Evolutionary conservation across 257 asterid species (phyloP), one percentile per base, ranked within the genome.

Genomic region (Voacanga thouarsii): DNA sequence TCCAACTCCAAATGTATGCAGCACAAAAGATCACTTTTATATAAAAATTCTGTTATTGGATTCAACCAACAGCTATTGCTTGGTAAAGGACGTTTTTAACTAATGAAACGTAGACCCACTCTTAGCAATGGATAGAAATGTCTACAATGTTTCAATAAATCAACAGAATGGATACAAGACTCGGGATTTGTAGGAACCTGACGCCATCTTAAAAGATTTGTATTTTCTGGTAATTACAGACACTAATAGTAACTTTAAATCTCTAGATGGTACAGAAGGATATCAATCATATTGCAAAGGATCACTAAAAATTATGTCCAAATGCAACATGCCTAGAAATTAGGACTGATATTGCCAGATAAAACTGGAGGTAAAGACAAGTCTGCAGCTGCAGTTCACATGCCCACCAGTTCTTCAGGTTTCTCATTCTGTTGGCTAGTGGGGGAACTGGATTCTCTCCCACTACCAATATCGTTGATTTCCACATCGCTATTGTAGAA

Each of bases 251-350:
- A 53, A 53, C 21, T 53, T 15, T n/a, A 37, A 24, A 79, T 41
- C 69, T 44, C 56, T 21, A 76, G 57, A 63, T 18, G 55, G 73
- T 77, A 77, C 72, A 66, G 77, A 63, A 83, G 39, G 18, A 77
- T 76, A 79, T 49, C 71, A 55, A 78, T 79, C 75, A 75, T 76
- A 87, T 86, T 88, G 94, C 96, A 87, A 79, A 89, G 92, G 92
- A 83, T 86, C 86, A 79, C 64, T 67, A 84, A 81, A 84, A 85
- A 59, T 79, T 80, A 85, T 87, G 83, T 88, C 94, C 97, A 81
- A 72, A 86, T 86, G 94, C 94, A 92, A 90, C 86, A 82, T 81
- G 60, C 44, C 18, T 75, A 50, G 64, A 56, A 53, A 67, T 75
- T 51, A 61, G 51, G 28, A 14, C 51, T 41, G 60, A 71, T 28